Evolutionary conservation across 345 rosid species (phyloP).

Genomic region (Toxicodendron radicans): DNA sequence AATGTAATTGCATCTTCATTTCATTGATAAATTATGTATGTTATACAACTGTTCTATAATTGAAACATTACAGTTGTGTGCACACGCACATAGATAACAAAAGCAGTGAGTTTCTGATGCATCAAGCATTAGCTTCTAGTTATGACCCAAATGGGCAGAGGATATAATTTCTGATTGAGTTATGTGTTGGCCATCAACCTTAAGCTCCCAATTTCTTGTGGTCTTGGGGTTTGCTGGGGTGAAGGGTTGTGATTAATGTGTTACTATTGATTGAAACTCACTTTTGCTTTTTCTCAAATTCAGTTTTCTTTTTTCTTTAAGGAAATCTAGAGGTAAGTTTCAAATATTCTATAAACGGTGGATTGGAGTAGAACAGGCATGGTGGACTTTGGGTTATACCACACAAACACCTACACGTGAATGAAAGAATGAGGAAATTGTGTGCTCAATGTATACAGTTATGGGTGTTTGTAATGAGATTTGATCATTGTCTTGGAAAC

Average conservation of each 20-base stretch:
- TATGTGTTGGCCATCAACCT: background rate
- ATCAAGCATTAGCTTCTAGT: background rate
- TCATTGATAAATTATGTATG: conserved; percentile 2
- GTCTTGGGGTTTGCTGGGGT: background rate
- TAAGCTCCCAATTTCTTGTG: background rate
- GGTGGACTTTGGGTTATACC: background rate
- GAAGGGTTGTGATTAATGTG: background rate
- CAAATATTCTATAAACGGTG: background rate
- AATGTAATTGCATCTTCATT: conserved; percentile 51
- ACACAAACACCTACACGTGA: background rate
- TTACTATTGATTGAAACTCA: background rate
- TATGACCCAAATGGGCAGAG: background rate
- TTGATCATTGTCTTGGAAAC: background rate
- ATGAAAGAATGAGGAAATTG: background rate
- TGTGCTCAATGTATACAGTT: background rate
- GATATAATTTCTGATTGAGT: background rate
- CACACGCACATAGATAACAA: background rate
- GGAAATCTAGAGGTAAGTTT: background rate
- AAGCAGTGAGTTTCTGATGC: background rate
- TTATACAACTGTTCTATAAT: background rate
- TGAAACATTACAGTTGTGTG: background rate
- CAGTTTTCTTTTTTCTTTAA: background rate
- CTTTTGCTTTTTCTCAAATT: background rate
- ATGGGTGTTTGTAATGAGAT: background rate
- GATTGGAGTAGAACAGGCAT: background rate